Evolutionary conservation across 2,329 filamentous ascomycete species (phyloP), one percentile per base, ranked within the genome.

Genomic region (Sphaerulina populicola): DNA sequence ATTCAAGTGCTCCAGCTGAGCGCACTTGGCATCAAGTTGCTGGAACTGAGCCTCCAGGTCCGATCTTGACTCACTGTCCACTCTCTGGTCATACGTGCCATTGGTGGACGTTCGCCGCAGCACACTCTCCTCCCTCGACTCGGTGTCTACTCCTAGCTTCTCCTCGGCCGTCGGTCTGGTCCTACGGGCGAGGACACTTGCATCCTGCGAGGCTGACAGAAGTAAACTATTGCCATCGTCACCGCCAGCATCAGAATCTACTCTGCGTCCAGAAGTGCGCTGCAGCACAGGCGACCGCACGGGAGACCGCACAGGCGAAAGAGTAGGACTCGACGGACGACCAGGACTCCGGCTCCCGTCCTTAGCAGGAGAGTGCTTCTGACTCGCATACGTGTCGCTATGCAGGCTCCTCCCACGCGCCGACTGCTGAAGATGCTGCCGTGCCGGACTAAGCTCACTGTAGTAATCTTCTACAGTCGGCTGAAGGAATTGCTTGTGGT

Each of bases 381-480:
- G 45, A 9, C 40, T 40, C 44, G 49, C 33, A 3, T 45, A 44
- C 14, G 41, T 12, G 15, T 30, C 44, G 35, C 44, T 50, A 6
- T 50, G 48, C 31, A 50, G 23, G 27, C 48, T 50, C 14, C 48
- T 38, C 36, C 56, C 53, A 14, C 56, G 51, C 7, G 43, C 33
- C 5, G 45, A 51, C 23, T 53, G 53, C 4, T 40, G 45, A n/a
- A 47, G 35, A 9, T 41, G 30, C 10, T 54, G 53, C 23, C 56
- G 60, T 8, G 57, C 61, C n/a, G 64, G 63, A 11, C 62, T 62
- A 14, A 66, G 56, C 42, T 68, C 65, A 54, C 57, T 62, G 56
- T 65, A 57, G 54, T 66, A 66, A 39, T 66, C 66, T 49, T 67
- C 66, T 3, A 66, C 65, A 6, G 62, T 66, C 8, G 65, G 64